Conservation (phyloP, 116 monocot species). For the Zostera marina region DNA sequence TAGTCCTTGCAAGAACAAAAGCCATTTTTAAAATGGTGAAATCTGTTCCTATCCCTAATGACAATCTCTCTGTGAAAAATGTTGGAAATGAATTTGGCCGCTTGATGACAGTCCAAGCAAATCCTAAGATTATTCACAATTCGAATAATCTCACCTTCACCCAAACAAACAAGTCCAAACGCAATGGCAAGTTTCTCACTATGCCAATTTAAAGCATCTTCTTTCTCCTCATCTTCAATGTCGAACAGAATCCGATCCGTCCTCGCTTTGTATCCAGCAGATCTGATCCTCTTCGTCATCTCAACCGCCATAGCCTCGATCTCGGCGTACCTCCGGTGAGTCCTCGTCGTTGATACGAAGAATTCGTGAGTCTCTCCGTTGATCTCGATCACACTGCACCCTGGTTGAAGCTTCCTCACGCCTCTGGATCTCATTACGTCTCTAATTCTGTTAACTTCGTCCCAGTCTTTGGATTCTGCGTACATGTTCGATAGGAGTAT, state of each 20-base stretch:
- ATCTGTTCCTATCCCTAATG: slow-evolving; percentile 69
- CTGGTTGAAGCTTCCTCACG: slow-evolving; percentile 64
- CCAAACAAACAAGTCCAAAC: slow-evolving; percentile 35
- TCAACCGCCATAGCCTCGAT: slow-evolving; percentile 44
- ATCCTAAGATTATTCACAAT: slow-evolving; percentile 70
- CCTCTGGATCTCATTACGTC: slow-evolving; percentile 52
- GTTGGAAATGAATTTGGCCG: slow-evolving; percentile 43
- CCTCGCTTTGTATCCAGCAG: slow-evolving; percentile 37
- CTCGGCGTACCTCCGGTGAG: slow-evolving; percentile 41
- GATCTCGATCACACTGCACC: slow-evolving; percentile 65
- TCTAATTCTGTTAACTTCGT: slow-evolving; percentile 33
- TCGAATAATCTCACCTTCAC: slow-evolving; percentile 30
- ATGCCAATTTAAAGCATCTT: slow-evolving; percentile 46
- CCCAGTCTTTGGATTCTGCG: slow-evolving; percentile 51
- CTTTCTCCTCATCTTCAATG: slow-evolving; percentile 82
- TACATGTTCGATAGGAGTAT: slow-evolving; percentile 79
- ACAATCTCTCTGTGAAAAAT: slow-evolving; percentile 57
- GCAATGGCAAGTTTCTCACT: slow-evolving; percentile 84
- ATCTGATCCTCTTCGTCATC: slow-evolving; percentile 34
- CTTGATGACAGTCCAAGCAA: slow-evolving; percentile 67
- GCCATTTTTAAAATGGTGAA: slow-evolving; percentile 66
- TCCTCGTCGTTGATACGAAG: slow-evolving; percentile 35
- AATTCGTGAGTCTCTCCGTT: slow-evolving; percentile 52
- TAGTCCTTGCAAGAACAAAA: slow-evolving; percentile 64
- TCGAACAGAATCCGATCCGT: slow-evolving; percentile 62